Evolutionary conservation across 2,329 filamentous ascomycete genomes (phyloP).

Genomic region (Xylariaceae sp.): DNA sequence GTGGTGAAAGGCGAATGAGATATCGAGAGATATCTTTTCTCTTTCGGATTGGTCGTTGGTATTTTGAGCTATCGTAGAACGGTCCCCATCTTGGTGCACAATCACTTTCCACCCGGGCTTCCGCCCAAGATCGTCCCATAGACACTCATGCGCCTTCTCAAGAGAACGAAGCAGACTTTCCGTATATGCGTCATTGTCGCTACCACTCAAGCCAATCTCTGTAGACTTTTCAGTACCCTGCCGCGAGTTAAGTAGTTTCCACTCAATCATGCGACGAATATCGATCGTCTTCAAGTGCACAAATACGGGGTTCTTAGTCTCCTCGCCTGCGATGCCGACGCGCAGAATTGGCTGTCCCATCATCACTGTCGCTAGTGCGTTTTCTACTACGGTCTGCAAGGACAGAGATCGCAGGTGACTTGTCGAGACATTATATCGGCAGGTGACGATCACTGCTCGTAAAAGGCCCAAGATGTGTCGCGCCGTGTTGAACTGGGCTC

Average conservation of each 20-base stretch:
- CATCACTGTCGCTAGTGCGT: constrained; percentile 25
- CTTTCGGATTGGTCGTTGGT: too few species aligned
- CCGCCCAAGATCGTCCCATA: constrained; percentile 38
- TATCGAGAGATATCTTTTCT: constrained; percentile 31
- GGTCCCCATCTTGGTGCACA: constrained; percentile 28
- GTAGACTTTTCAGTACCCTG: constrained; percentile 28
- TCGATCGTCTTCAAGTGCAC: constrained; percentile 41
- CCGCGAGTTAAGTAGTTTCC: constrained; percentile 20
- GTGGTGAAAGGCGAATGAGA: constrained; percentile 51
- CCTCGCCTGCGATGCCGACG: constrained; percentile 44
- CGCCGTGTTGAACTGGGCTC: constrained; percentile 31
- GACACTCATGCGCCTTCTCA: constrained; percentile 37
- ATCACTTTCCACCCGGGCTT: constrained; percentile 47
- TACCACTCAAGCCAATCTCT: neutral
- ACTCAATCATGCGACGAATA: constrained; percentile 41
- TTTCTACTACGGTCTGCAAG: constrained; percentile 9
- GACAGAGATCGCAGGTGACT: constrained; percentile 8
- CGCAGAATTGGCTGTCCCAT: constrained; percentile 44
- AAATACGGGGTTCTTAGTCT: constrained; percentile 41
- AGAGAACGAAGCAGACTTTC: constrained; percentile 30
- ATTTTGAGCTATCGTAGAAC: too few species aligned
- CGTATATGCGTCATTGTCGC: constrained; percentile 3
- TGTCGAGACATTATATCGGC: constrained; percentile 36
- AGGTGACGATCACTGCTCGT: constrained; percentile 43
- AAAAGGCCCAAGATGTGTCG: constrained; percentile 46